phyloP scores from a whole-genome alignment of 2,329 filamentous ascomycete genomes.

The Fusarium sulawesiense region DNA sequence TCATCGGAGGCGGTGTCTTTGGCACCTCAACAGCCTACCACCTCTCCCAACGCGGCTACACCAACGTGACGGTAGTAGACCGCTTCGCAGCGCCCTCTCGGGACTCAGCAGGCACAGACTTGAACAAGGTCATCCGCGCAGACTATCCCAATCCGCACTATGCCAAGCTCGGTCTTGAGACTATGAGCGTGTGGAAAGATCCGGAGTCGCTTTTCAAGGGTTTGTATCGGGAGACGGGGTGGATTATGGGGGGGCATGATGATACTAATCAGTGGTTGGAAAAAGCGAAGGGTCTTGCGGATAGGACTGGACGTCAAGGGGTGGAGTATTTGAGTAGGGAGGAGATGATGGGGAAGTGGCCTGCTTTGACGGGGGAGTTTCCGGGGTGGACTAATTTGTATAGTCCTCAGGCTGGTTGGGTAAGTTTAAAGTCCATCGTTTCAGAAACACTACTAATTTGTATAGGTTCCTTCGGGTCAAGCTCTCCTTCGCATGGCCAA shows the following conservation, averaged over 20 bases:
- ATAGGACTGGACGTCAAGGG: constrained; percentile 37
- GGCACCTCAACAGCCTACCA: constrained; percentile 63
- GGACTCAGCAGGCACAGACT: constrained; percentile 66
- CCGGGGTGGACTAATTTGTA: constrained; percentile 47
- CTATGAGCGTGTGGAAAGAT: constrained; percentile 46
- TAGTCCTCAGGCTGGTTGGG: constrained; percentile 48
- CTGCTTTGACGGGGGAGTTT: constrained; percentile 44
- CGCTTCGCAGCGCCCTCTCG: constrained; percentile 55
- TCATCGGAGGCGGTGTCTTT: constrained; percentile 62
- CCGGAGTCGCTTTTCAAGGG: constrained; percentile 45
- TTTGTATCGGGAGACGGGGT: constrained; percentile 50
- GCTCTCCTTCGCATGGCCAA: constrained; percentile 49
- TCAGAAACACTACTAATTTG: background rate
- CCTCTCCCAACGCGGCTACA: constrained; percentile 57
- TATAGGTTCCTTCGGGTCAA: constrained; percentile 40
- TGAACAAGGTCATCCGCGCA: constrained; percentile 71
- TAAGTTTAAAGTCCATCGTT: constrained; percentile 9
- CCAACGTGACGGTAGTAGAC: constrained; percentile 61
- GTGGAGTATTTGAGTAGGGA: constrained; percentile 44
- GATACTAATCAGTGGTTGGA: constrained; percentile 47
- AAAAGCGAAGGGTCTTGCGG: constrained; percentile 42
- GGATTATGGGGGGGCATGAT: constrained; percentile 46
- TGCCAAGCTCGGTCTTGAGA: constrained; percentile 57
- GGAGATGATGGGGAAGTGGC: constrained; percentile 46
- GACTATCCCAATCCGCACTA: constrained; percentile 70